Conservation (phyloP, 352 stramenopile genomes). For the Globisporangium lucens region DNA sequence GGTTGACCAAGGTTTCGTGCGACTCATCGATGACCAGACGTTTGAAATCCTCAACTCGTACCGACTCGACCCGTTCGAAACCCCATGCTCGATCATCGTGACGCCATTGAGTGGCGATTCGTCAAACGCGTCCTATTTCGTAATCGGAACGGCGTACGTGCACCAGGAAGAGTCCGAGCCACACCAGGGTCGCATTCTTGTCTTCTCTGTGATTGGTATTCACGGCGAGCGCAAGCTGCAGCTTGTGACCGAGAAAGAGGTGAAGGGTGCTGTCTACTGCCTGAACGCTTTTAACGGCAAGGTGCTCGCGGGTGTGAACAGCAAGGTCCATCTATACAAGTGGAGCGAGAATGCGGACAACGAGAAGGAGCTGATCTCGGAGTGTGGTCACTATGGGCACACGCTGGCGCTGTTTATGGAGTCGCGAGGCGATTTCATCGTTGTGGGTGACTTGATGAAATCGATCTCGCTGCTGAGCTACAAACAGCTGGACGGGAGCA, state of each 20-base stretch:
- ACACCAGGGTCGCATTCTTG: constrained; percentile 93
- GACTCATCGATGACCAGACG: constrained; percentile 96
- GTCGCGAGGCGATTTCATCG: constrained; percentile 93
- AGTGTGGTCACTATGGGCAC: constrained; percentile 94
- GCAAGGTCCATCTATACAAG: constrained; percentile 93
- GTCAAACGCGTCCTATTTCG: constrained; percentile 72
- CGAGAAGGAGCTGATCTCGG: constrained; percentile 88
- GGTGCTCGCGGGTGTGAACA: constrained; percentile 93
- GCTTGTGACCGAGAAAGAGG: constrained; percentile 90
- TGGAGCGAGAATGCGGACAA: constrained; percentile 89
- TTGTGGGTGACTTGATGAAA: constrained; percentile 97
- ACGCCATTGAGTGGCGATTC: constrained; percentile 80
- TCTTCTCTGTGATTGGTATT: constrained; percentile 86
- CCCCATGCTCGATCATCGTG: constrained; percentile 78
- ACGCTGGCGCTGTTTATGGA: constrained; percentile 95
- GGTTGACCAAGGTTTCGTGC: constrained; percentile 88
- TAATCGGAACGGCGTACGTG: constrained; percentile 90
- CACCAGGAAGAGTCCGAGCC: constrained; percentile 94
- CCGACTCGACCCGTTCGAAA: constrained; percentile 86
- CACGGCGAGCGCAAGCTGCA: constrained; percentile 84
- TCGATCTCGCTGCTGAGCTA: constrained; percentile 95
- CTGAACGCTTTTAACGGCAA: constrained; percentile 94
- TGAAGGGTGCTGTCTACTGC: constrained; percentile 95
- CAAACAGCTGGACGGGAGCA: constrained; percentile 86
- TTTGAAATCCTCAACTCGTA: constrained; percentile 92